Conservation (phyloP, 2,329 filamentous ascomycete species). For the Talaromyces rugulosus region DNA sequence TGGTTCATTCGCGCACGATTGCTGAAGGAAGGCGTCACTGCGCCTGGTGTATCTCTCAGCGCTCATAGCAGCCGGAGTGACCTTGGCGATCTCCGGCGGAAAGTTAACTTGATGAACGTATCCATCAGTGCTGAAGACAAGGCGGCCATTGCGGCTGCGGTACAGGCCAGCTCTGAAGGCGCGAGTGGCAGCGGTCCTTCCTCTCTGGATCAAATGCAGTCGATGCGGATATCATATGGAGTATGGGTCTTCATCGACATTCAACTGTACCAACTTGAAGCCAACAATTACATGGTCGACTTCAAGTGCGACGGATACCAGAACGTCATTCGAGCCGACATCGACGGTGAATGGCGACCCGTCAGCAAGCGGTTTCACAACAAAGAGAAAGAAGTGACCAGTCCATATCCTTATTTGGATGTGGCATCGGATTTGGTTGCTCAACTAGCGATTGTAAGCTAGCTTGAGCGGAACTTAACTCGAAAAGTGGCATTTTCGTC, state of each 20-base stretch:
- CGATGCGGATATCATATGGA: conserved; percentile 55
- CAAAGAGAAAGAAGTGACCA: conserved; percentile 92
- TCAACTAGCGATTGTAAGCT: conserved; percentile 71
- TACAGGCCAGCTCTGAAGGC: conserved; percentile 28
- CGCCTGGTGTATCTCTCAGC: conserved; percentile 40
- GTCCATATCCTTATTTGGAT: conserved; percentile 92
- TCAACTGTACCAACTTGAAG: conserved; percentile 91
- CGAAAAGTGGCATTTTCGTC: neutral
- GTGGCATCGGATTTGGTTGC: conserved; percentile 89
- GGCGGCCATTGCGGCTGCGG: conserved; percentile 23
- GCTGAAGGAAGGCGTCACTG: conserved; percentile 71
- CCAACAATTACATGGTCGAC: conserved; percentile 89
- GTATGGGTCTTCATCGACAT: conserved; percentile 95
- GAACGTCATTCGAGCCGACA: conserved; percentile 61
- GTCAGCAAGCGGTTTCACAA: conserved; percentile 50
- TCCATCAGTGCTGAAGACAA: conserved; percentile 32
- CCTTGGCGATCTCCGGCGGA: conserved; percentile 37
- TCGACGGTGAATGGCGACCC: conserved; percentile 44
- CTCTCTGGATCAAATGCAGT: conserved; percentile 30
- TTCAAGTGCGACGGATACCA: conserved; percentile 99
- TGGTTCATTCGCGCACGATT: conserved; percentile 94
- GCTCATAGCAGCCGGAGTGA: conserved; percentile 39
- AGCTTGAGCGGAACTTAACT: neutral
- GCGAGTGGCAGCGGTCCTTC: conserved; percentile 31
- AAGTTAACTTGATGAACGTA: conserved; percentile 31